Evolutionary conservation across 1,284 basidiomycete genomes (phyloP).

Genomic region (Boletellus dicymbophilus): DNA sequence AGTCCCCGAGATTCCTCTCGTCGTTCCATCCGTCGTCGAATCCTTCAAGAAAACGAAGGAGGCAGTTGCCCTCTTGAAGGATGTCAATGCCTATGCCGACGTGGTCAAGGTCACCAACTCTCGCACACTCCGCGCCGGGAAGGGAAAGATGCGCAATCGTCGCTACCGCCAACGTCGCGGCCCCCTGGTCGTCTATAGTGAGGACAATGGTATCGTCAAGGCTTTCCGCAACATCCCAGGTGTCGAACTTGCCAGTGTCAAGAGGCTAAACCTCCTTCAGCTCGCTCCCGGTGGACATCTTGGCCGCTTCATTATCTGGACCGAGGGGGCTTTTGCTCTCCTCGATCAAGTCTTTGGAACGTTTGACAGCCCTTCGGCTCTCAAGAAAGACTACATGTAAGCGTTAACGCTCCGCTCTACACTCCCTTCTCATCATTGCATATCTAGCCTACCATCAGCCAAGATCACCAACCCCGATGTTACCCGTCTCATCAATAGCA

Average conservation of each 20-base stretch:
- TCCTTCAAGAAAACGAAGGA: conserved; percentile 97
- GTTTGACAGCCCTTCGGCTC: conserved; percentile 78
- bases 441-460: conserved; percentile 78
- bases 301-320: conserved; percentile 99
- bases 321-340: conserved; percentile 90
- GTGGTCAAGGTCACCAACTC: conserved; percentile 98
- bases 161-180: conserved; percentile 97
- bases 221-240: conserved; percentile 99
- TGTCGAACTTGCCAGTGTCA: conserved; percentile 96
- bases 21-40: conserved; percentile 82
- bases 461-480: conserved; percentile 99
- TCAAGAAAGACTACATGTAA: conserved; percentile 94
- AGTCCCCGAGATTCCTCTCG: conserved; percentile 97
- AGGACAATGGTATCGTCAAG: conserved; percentile 97
- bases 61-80: conserved; percentile 93
- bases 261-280: conserved; percentile 96
- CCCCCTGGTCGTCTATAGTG: conserved; percentile 96
- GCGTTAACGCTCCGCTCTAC: conserved; percentile 29
- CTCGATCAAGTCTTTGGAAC: conserved; percentile 97
- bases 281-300: conserved; percentile 99
- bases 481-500: conserved; percentile 97
- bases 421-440: not conserved
- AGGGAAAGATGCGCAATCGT: conserved; percentile 98
- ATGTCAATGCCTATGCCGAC: conserved; percentile 89
- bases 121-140: conserved; percentile 95